phyloP scores from a whole-genome alignment of 768 basidiomycete genomes.

The Strobilomyces dryophilus region DNA sequence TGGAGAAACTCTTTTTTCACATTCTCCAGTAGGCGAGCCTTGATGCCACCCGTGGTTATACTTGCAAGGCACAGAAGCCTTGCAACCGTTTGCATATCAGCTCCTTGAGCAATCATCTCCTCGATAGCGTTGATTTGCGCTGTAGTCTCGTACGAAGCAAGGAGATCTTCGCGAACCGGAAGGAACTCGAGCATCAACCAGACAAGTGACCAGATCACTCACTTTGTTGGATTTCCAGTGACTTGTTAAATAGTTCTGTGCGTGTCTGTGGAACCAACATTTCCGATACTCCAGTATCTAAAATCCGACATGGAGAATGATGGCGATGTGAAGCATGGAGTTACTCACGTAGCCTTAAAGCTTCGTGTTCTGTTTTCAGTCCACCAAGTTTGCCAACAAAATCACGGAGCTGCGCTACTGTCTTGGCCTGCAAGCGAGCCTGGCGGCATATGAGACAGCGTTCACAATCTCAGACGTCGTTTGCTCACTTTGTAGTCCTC shows the following conservation, averaged over 20 bases:
- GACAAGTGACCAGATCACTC: conserved; percentile 20
- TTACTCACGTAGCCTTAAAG: conserved; percentile 77
- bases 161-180: conserved; percentile 57
- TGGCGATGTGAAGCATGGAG: neutral
- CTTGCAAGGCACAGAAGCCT: conserved; percentile 85
- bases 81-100: conserved; percentile 73
- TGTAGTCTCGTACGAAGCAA: conserved; percentile 84
- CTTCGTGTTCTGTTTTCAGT: conserved; percentile 87
- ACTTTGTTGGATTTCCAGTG: conserved; percentile 96
- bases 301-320: conserved; percentile 2
- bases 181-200: conserved; percentile 4
- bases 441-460: conserved; percentile 25
- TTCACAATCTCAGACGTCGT: neutral
- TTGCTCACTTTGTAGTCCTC: conserved; percentile 81
- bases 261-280: conserved; percentile 79
- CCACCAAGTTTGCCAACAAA: conserved; percentile 96
- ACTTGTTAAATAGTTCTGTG: conserved; percentile 86
- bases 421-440: conserved; percentile 85
- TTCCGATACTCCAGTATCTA: conserved; percentile 95
- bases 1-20: conserved; percentile 92
- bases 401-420: conserved; percentile 85
- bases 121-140: conserved; percentile 85
- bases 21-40: conserved; percentile 78
- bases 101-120: conserved; percentile 83
- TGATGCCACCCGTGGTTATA: conserved; percentile 81